Evolutionary conservation across 1,284 basidiomycete species (phyloP).

Genomic region (Malassezia psittaci): DNA sequence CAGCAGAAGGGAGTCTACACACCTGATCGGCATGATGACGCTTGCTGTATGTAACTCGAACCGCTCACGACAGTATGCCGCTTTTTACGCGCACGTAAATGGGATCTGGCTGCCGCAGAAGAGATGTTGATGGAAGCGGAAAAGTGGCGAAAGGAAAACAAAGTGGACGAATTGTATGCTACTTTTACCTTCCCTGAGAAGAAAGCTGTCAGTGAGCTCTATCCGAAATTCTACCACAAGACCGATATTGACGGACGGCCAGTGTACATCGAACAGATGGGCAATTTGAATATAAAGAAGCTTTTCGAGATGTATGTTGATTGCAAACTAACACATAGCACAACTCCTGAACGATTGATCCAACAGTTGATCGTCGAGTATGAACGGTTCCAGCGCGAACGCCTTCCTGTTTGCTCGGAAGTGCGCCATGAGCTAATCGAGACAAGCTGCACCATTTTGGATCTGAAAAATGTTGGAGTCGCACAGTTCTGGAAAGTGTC

Average conservation of each 20-base stretch:
- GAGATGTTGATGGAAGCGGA: slow-evolving; percentile 73
- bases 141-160: slow-evolving; percentile 80
- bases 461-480: slow-evolving; percentile 72
- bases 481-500: slow-evolving; percentile 76
- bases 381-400: slow-evolving; percentile 65
- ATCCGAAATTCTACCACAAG: slow-evolving; percentile 91
- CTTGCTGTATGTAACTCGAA: slow-evolving; percentile 25
- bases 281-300: slow-evolving; percentile 74
- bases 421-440: slow-evolving; percentile 75
- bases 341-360: slow-evolving; percentile 78
- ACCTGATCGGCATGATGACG: slow-evolving; percentile 43
- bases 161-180: slow-evolving; percentile 72
- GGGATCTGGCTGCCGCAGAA: slow-evolving; percentile 72
- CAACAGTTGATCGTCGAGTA: slow-evolving; percentile 85
- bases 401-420: slow-evolving; percentile 67
- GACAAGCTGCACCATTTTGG: slow-evolving; percentile 97
- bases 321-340: slow-evolving; percentile 50
- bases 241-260: slow-evolving; percentile 92
- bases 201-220: slow-evolving; percentile 73
- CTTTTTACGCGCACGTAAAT: slow-evolving; percentile 85
- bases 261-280: slow-evolving; percentile 86
- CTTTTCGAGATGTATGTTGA: slow-evolving; percentile 45
- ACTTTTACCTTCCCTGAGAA: slow-evolving; percentile 83
- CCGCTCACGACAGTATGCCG: slow-evolving; percentile 29
- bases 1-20: slow-evolving; percentile 38